These are phyloP conservation scores for Boletus huronensis DNA, from an alignment of 768 basidiomycete species.

Conservation along the genomic window DNA sequence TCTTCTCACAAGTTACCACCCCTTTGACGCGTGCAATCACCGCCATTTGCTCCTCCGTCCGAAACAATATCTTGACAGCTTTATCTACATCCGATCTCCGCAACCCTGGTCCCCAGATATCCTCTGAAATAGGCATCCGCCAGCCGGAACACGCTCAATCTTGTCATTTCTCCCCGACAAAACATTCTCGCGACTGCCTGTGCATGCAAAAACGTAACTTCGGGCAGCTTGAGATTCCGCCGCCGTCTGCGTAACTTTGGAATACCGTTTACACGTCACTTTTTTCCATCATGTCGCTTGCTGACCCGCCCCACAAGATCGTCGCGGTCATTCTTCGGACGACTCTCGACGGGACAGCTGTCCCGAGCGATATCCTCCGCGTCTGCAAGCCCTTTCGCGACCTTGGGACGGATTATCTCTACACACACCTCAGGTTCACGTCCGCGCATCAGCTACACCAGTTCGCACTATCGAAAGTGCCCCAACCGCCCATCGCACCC, in stretches of 20 bases:
- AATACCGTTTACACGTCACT: background rate
- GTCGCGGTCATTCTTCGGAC: slow-evolving; percentile 14
- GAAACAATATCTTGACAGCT: slow-evolving; percentile 20
- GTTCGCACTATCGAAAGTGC: slow-evolving; percentile 10
- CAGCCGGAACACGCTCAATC: slow-evolving; percentile 37
- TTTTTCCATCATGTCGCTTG: slow-evolving; percentile 7
- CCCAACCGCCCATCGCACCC: slow-evolving; percentile 20
- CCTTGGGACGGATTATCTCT: slow-evolving; percentile 21
- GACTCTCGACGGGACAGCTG: slow-evolving; percentile 10
- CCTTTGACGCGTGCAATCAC: slow-evolving; percentile 34
- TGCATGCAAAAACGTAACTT: slow-evolving; percentile 44
- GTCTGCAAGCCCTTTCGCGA: slow-evolving; percentile 20
- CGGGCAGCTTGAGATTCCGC: too few relatives aligned
- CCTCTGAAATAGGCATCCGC: slow-evolving; percentile 53
- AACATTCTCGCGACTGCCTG: slow-evolving; percentile 38
- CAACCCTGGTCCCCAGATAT: slow-evolving; percentile 57
- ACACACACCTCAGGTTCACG: slow-evolving; percentile 26
- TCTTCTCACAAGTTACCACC: slow-evolving; percentile 48
- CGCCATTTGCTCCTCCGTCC: slow-evolving; percentile 9
- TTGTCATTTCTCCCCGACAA: slow-evolving; percentile 18
- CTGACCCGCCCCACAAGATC: slow-evolving; percentile 24
- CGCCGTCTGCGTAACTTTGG: background rate
- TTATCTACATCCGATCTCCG: slow-evolving; percentile 47
- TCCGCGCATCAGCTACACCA: slow-evolving; percentile 21
- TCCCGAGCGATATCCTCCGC: slow-evolving; percentile 22